Base-by-base conservation (phyloP, 1,284 basidiomycete species). In the Phenoliferia sp. region DNA sequence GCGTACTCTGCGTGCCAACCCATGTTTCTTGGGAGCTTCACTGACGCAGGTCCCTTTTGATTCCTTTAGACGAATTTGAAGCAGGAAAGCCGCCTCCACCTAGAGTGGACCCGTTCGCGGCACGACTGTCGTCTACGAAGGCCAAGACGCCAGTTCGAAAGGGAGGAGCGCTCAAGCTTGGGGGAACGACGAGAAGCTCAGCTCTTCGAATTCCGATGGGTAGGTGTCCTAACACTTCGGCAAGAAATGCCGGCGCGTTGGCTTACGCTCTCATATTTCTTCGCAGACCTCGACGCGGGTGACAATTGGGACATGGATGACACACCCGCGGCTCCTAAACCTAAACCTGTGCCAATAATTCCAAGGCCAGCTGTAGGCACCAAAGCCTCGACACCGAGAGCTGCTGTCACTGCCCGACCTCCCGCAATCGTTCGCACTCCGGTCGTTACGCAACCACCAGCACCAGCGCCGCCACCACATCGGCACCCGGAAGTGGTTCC, bases 1-100 rank as follows among this genome's bases (percentile, higher is more conserved):
- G 76, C 77, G 85, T 50, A 5, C 31, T 28, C n/a, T 26, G n/a
- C n/a, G n/a, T n/a, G n/a, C n/a, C n/a, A n/a, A n/a, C n/a, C n/a
- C n/a, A n/a, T n/a, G n/a, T 2, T 26, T 28, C 2, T 39, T 31
- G 26, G 3, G 6, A 17, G 26, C 32, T 35, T 19, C 28, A n/a
- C n/a, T n/a, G n/a, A n/a, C n/a, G n/a, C n/a, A n/a, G n/a, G n/a
- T n/a, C n/a, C n/a, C n/a, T n/a, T 2, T 12, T 39, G 31, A 19
- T 33, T 31, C n/a, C n/a, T 29, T 6, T 60, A 68, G 73, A 74
- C 59, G 73, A 72, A 17, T 75, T 71, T 50, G 73, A 75, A 57
- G 68, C 70, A 0, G 74, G 69, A n/a, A 63, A 61, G 35, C 35
- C 69, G 26, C 34, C 59, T 0, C 65, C 65, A 22, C 29, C 67